phyloP scores from a whole-genome alignment of 1,284 basidiomycete genomes.

The Puccinia polysora region DNA sequence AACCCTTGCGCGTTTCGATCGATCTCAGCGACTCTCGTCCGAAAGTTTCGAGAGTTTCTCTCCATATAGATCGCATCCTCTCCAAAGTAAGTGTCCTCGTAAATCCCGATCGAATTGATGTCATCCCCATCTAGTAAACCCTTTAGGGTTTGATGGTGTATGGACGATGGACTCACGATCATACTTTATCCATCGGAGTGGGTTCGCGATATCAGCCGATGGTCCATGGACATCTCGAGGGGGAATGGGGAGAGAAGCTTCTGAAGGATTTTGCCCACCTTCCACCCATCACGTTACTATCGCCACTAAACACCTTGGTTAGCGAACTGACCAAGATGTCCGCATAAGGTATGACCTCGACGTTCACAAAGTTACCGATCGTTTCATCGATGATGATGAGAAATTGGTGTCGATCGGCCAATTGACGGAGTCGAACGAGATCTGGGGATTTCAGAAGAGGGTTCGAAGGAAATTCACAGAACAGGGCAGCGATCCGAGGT shows the following conservation, averaged over 20 bases:
- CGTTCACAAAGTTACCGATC: conserved; percentile 92
- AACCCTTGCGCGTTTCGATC: conserved; percentile 77
- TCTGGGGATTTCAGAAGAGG: conserved; percentile 81
- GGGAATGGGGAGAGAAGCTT: neutral
- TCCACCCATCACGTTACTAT: conserved; percentile 95
- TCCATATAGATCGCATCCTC: conserved; percentile 97
- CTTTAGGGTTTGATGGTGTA: conserved; percentile 66
- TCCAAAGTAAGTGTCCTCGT: conserved; percentile 81
- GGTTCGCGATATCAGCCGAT: neutral
- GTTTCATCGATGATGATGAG: conserved; percentile 90
- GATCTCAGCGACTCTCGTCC: conserved; percentile 68
- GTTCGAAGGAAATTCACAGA: conserved; percentile 88
- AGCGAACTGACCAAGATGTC: conserved; percentile 92
- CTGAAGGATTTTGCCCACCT: conserved; percentile 59
- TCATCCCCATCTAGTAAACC: conserved; percentile 56
- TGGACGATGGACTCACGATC: conserved; percentile 74
- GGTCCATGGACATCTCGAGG: neutral
- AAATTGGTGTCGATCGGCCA: conserved; percentile 86
- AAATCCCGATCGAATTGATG: conserved; percentile 54
- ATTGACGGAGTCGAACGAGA: conserved; percentile 67
- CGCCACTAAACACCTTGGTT: conserved; percentile 92
- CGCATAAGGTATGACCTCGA: conserved; percentile 80
- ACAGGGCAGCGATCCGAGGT: conserved; percentile 55
- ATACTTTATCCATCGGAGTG: conserved; percentile 58
- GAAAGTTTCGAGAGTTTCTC: conserved; percentile 91